phyloP scores from a whole-genome alignment of 148 eudicot genomes.

The Camellia lanceoleosa region DNA sequence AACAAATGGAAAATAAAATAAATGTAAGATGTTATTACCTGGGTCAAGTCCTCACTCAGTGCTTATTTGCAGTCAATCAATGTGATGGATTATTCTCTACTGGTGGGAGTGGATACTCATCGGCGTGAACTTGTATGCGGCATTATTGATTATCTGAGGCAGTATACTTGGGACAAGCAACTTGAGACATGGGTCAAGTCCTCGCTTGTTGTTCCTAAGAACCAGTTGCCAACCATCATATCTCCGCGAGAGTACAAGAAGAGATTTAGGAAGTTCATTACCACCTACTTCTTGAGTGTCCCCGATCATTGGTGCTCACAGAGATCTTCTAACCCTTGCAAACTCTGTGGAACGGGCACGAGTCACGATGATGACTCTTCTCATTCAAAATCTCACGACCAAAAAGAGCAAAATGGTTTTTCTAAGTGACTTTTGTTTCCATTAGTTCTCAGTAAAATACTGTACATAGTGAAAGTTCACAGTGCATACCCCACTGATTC shows the following conservation, averaged over 20 bases:
- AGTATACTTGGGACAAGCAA: slow-evolving; percentile 95
- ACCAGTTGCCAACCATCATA: slow-evolving; percentile 69
- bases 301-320: slow-evolving; percentile 93
- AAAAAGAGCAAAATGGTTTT: slow-evolving; percentile 24
- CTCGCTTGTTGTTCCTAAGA: slow-evolving; percentile 80
- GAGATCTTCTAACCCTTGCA: slow-evolving; percentile 66
- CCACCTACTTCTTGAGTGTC: slow-evolving; percentile 68
- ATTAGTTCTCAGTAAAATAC: slow-evolving; percentile 11
- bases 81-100: slow-evolving; percentile 95
- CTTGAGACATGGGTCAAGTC: slow-evolving; percentile 89
- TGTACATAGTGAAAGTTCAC: slow-evolving; percentile 45
- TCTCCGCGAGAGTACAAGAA: slow-evolving; percentile 82
- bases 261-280: slow-evolving; percentile 88
- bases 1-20: too few species aligned
- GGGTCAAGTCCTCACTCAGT: too few species aligned
- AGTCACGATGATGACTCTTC: slow-evolving; percentile 23
- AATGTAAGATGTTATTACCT: too few species aligned
- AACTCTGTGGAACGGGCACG: slow-evolving; percentile 48
- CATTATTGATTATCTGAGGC: slow-evolving; percentile 85
- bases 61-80: slow-evolving; percentile 55
- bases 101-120: slow-evolving; percentile 83
- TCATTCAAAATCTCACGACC: slow-evolving; percentile 25
- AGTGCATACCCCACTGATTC: slow-evolving; percentile 35
- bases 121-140: slow-evolving; percentile 74
- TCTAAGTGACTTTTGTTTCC: slow-evolving; percentile 13